Percentiles rank a stretch among this genome's conserved stretches.
These are phyloP conservation scores for Monosporascus sp. DNA, from an alignment of 2,329 filamentous ascomycete genomes.

Conservation along the genomic window DNA sequence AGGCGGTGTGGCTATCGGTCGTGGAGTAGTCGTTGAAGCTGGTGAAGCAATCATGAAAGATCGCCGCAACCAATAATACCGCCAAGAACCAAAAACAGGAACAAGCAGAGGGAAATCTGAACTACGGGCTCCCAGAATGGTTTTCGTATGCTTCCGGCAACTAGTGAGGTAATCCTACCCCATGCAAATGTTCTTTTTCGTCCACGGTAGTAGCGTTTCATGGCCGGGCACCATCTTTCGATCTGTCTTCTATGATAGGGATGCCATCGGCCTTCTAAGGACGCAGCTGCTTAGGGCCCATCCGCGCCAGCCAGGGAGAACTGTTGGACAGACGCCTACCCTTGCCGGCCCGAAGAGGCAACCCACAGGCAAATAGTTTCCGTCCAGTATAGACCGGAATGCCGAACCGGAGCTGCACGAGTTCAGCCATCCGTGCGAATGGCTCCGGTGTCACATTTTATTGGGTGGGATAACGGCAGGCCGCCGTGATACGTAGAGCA, in stretches of 20 bases:
- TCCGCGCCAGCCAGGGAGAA: neutral
- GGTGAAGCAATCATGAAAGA: no score
- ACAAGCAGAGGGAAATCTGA: no score
- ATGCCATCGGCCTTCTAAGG: neutral
- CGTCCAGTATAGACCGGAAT: neutral
- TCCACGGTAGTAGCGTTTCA: no score
- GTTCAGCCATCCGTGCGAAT: neutral
- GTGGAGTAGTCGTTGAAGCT: no score
- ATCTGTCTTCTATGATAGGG: neutral
- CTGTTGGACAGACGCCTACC: neutral
- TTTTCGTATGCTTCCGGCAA: no score
- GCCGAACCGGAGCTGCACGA: neutral
- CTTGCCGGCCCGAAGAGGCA: neutral
- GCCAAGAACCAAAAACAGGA: no score
- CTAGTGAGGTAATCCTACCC: no score
- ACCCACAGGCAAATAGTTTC: neutral
- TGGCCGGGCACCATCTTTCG: neutral
- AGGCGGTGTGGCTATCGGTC: no score
- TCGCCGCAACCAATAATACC: no score
- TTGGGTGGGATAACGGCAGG: neutral
- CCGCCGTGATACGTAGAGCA: neutral
- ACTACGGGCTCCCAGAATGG: no score
- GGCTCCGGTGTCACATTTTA: neutral
- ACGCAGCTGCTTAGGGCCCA: neutral
- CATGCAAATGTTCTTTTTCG: no score